phyloP scores from a whole-genome alignment of 2,329 filamentous ascomycete genomes.

The Kalaharituber pfeilii region DNA sequence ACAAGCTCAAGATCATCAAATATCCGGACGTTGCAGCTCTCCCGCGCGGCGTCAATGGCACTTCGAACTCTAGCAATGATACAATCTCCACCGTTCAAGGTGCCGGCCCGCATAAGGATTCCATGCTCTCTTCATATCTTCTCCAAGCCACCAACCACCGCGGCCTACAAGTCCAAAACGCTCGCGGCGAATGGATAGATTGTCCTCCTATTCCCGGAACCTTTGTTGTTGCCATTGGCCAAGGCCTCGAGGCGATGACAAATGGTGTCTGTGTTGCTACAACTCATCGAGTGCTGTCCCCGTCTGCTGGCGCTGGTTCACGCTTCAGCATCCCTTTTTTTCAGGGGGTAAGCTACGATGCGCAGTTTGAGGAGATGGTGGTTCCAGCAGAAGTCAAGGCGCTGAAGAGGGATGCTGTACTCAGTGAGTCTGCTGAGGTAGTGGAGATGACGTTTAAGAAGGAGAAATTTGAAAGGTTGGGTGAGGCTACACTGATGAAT shows the following conservation, averaged over 20 bases:
- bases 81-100: too few species aligned
- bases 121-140: constrained; percentile 66
- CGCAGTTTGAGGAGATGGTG: constrained; percentile 61
- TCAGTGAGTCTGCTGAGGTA: constrained; percentile 44
- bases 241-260: constrained; percentile 72
- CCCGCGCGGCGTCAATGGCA: not conserved
- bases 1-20: constrained; percentile 80
- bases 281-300: constrained; percentile 68
- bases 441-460: constrained; percentile 74
- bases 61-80: constrained; percentile 30
- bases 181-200: constrained; percentile 62
- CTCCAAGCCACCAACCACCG: constrained; percentile 60
- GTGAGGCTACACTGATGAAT: constrained; percentile 72
- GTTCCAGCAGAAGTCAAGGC: constrained; percentile 39
- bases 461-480: constrained; percentile 50
- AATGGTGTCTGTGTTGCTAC: constrained; percentile 66
- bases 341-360: constrained; percentile 65
- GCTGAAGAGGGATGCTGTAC: constrained; percentile 27
- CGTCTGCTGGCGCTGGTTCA: constrained; percentile 44
- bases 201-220: constrained; percentile 59
- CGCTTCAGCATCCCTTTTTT: constrained; percentile 75
- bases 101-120: constrained; percentile 27
- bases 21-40: constrained; percentile 57
- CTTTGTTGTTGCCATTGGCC: constrained; percentile 72
- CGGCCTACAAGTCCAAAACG: constrained; percentile 71